A percentile compares a stretch with the other conserved stretches of the same genome.
These are phyloP conservation scores for Cercophora samala DNA, from an alignment of 495 filamentous ascomycete species.

Conservation along the genomic window DNA sequence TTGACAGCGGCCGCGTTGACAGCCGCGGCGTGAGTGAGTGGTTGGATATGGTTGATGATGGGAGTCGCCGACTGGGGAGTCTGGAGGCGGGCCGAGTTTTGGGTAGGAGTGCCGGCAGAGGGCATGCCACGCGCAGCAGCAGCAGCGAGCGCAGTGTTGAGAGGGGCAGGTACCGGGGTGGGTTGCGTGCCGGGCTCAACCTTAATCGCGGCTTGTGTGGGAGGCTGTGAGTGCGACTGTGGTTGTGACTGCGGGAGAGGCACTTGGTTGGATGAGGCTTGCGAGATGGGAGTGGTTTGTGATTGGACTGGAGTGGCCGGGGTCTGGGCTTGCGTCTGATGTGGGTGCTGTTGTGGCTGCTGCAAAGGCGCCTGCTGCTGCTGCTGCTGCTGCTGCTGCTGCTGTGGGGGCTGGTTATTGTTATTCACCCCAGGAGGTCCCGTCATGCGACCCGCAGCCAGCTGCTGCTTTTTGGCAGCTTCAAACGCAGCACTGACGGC, in stretches of 20 bases:
- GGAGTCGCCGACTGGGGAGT: slow-evolving; percentile 49
- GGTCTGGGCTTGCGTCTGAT: slow-evolving; percentile 24
- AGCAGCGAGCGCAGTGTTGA: slow-evolving; percentile 47
- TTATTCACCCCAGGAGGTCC: slow-evolving; percentile 19
- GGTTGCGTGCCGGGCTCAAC: slow-evolving; percentile 39
- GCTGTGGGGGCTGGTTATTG: slow-evolving; percentile 18
- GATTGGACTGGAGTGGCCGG: slow-evolving; percentile 25
- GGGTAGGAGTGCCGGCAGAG: slow-evolving; percentile 44
- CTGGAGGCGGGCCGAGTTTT: slow-evolving; percentile 43
- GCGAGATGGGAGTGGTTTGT: slow-evolving; percentile 24
- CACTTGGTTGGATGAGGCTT: slow-evolving; percentile 15
- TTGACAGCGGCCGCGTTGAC: slow-evolving; percentile 32
- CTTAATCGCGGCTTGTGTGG: slow-evolving; percentile 34
- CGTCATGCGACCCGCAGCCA: slow-evolving; percentile 34
- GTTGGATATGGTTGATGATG: slow-evolving; percentile 39
- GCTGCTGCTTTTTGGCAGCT: slow-evolving; percentile 51
- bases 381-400: slow-evolving; percentile 16
- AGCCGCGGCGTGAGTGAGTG: slow-evolving; percentile 47
- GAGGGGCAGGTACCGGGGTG: slow-evolving; percentile 38
- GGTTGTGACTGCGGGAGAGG: slow-evolving; percentile 13
- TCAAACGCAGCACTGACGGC: slow-evolving; percentile 52
- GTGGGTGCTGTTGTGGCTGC: slow-evolving; percentile 21
- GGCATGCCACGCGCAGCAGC: slow-evolving; percentile 37
- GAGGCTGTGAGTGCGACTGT: slow-evolving; percentile 37
- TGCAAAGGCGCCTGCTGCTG: slow-evolving; percentile 14